Evolutionary conservation across 139 green algal genomes (phyloP).

Genomic region (Chlamydomonas incerta): DNA sequence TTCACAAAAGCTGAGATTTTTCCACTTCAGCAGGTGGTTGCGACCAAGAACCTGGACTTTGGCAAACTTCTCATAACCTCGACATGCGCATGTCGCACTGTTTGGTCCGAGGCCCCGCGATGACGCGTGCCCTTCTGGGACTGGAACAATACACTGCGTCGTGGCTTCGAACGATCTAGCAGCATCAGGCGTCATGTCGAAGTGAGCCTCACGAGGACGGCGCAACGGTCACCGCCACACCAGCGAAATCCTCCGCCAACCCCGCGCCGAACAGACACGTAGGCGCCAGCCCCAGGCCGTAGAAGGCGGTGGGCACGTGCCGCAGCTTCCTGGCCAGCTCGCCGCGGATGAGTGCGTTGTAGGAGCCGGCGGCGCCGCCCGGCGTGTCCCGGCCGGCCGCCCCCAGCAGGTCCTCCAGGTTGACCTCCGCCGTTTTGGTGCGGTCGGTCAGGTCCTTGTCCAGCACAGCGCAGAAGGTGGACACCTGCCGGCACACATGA

Average conservation of each 20-base stretch:
- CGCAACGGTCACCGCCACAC: too few relatives aligned
- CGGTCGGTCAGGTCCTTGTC: constrained; percentile 89
- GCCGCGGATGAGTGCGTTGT: constrained; percentile 73
- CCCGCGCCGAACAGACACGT: constrained; percentile 56
- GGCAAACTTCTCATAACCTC: too few relatives aligned
- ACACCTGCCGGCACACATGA: constrained; percentile 65
- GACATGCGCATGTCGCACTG: too few relatives aligned
- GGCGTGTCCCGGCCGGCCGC: background rate
- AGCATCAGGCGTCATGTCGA: too few relatives aligned
- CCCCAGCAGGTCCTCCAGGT: constrained; percentile 70
- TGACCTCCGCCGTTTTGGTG: constrained; percentile 83
- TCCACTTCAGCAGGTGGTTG: too few relatives aligned
- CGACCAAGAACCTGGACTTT: too few relatives aligned
- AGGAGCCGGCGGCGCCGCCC: constrained; percentile 58
- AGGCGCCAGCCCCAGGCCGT: constrained; percentile 39
- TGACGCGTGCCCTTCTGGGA: too few relatives aligned
- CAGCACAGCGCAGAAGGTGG: constrained; percentile 73
- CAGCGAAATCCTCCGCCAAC: background rate
- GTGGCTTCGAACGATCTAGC: too few relatives aligned
- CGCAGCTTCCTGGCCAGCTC: constrained; percentile 81
- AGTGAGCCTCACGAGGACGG: background rate
- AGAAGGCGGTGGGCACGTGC: constrained; percentile 56
- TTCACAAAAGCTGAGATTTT: too few relatives aligned
- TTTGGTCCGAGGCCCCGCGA: too few relatives aligned
- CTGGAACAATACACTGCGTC: too few relatives aligned